Percentiles rank a stretch among this genome's conserved stretches.
phyloP scores from a whole-genome alignment of 2,329 filamentous ascomycete genomes.

The Leptographium lundbergii region DNA sequence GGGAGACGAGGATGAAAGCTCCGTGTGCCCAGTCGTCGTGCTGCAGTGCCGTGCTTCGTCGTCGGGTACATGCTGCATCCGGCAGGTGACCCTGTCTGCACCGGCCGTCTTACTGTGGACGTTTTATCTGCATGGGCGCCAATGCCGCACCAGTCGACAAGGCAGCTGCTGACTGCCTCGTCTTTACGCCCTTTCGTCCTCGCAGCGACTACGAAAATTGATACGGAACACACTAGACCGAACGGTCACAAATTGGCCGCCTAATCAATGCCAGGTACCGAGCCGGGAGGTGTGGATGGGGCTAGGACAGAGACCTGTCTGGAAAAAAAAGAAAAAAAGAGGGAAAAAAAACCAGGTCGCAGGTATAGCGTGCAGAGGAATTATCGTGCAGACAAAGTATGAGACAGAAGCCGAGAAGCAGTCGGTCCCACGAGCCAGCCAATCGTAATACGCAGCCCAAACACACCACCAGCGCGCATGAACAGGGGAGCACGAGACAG shows the following conservation, averaged over 20 bases:
- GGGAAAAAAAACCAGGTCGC: no score
- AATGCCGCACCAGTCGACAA: not conserved
- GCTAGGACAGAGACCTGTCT: no score
- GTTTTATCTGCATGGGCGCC: not conserved
- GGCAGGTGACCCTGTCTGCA: not conserved
- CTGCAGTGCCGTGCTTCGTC: not conserved
- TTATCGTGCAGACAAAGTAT: no score
- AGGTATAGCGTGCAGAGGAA: no score
- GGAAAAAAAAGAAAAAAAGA: no score
- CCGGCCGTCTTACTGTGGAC: not conserved
- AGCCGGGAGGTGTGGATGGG: no score
- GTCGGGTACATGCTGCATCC: not conserved
- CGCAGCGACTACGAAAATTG: no score
- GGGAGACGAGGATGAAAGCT: not conserved
- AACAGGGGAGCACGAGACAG: not conserved
- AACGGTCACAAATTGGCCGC: no score
- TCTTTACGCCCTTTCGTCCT: no score
- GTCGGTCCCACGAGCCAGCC: not conserved
- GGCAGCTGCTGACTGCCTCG: no score
- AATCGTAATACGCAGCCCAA: conserved; percentile 9
- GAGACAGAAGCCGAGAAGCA: not conserved
- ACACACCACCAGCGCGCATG: conserved; percentile 4
- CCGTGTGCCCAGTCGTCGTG: not conserved
- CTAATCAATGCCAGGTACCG: no score
- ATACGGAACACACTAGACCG: no score